Evolutionary conservation across 768 basidiomycete genomes (phyloP), one percentile per base, ranked within the genome.

Genomic region (Cantharellus anzutake): DNA sequence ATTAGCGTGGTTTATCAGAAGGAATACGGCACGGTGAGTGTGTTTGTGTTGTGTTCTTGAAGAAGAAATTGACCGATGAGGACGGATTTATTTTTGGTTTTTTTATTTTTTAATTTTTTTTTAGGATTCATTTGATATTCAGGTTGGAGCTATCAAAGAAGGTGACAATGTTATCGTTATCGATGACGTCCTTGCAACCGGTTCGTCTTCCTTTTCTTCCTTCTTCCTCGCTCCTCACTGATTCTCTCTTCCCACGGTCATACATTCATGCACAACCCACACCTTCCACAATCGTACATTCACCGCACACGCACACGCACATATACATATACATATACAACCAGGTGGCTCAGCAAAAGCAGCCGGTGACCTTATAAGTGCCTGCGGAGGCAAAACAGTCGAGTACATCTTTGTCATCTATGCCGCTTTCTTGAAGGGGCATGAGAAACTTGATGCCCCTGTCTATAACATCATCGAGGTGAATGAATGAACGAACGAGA

Each of bases 341-440:
- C 7, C 35, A 89, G 91, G 92, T 62, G 96, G 96, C 4, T 96
- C 92, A 40, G 96, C 96, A 4, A 80, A 79, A 62, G 92, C 93
- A 3, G 92, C 94, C 2, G 92, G 91, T 56, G 79, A 93, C 65
- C 84, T 99, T 41, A 81, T 97, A 59, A 72, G 78, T 38, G 80
- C 84, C 73, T 78, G 80, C 63, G 90, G 91, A 20, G 93, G 86
- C 56, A 83, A 83, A 64, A 84, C 85, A 38, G 70, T 94, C 42
- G 88, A 96, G 71, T 96, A 98, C 72, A 73, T 99, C 64, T 99
- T 99, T 74, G 82, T 98, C 70, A 83, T 96, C 62, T 88, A 92
- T 64, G 68, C 89, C 62, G 69, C 77, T 60, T 83, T 84, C 73
- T 74, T 91, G 66, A 82, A 86, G 65, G 89, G 84, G 4, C 69